Conservation (phyloP, 2,329 filamentous ascomycete genomes). For the Neodidymelliopsis sp. region DNA sequence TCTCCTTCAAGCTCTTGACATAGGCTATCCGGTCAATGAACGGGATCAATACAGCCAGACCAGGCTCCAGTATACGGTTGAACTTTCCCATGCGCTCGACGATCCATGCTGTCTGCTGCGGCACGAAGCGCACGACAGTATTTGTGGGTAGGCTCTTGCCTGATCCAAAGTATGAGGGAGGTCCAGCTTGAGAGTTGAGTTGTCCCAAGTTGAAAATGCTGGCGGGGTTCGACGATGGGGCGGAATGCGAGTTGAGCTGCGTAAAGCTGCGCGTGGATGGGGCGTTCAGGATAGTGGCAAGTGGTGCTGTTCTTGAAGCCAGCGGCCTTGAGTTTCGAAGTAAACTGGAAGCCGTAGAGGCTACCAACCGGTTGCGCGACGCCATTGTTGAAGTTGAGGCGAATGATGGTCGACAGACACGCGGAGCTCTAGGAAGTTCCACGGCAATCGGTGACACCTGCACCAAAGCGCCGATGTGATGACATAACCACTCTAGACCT, state of each 20-base stretch:
- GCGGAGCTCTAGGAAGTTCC: conserved; percentile 31
- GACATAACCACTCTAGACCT: conserved; percentile 25
- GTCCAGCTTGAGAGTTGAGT: conserved; percentile 45
- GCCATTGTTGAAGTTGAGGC: conserved; percentile 39
- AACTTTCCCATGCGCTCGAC: conserved; percentile 99
- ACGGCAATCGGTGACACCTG: conserved; percentile 21
- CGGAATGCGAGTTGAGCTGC: conserved; percentile 39
- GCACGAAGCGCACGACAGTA: conserved; percentile 93
- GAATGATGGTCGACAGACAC: conserved; percentile 29
- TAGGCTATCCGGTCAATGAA: conserved; percentile 96
- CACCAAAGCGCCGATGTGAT: conserved; percentile 26
- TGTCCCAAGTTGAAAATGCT: conserved; percentile 42
- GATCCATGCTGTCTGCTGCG: conserved; percentile 99
- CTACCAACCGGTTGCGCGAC: conserved; percentile 44
- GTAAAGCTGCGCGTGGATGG: conserved; percentile 39
- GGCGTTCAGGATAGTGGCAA: conserved; percentile 28
- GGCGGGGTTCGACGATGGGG: conserved; percentile 30
- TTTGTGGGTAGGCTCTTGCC: conserved; percentile 80
- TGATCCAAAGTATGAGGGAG: conserved; percentile 80
- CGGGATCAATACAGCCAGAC: conserved; percentile 85
- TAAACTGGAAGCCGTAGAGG: conserved; percentile 40
- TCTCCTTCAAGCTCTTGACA: conserved; percentile 96
- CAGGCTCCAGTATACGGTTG: conserved; percentile 89
- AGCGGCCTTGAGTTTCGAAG: conserved; percentile 32
- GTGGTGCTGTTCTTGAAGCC: conserved; percentile 26